phyloP scores from a whole-genome alignment of 2,329 filamentous ascomycete species.

The Pseudogymnoascus sp. region DNA sequence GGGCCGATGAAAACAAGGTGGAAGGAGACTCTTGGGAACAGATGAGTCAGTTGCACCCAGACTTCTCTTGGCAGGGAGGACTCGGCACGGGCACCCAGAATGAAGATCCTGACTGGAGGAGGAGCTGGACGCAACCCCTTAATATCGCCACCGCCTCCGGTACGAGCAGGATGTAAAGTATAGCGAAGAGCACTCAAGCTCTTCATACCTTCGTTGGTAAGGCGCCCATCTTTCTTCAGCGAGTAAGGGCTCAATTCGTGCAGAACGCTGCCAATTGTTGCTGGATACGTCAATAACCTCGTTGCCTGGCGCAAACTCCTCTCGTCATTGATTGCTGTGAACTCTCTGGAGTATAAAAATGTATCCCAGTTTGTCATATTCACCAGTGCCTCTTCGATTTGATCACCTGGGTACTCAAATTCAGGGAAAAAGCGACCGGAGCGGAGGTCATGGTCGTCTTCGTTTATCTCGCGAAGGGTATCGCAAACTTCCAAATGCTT shows the following conservation, averaged over 20 bases:
- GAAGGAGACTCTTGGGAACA: conserved; percentile 87
- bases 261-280: conserved; percentile 83
- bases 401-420: conserved; percentile 81
- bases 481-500: conserved; percentile 89
- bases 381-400: conserved; percentile 85
- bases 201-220: conserved; percentile 86
- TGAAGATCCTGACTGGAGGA: conserved; percentile 84
- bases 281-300: conserved; percentile 83
- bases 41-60: conserved; percentile 88
- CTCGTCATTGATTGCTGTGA: conserved; percentile 84
- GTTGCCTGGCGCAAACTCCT: conserved; percentile 89
- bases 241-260: conserved; percentile 93
- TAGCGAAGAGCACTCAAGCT: conserved; percentile 90
- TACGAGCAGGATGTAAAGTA: conserved; percentile 78
- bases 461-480: conserved; percentile 84
- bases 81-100: conserved; percentile 92
- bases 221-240: conserved; percentile 63
- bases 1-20: conserved; percentile 93
- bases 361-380: conserved; percentile 99
- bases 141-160: conserved; percentile 66
- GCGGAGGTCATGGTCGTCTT: conserved; percentile 91
- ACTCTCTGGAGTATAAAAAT: conserved; percentile 86
- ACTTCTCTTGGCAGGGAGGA: conserved; percentile 89
- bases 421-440: conserved; percentile 90
- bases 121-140: conserved; percentile 76